phyloP scores from a whole-genome alignment of 768 basidiomycete genomes.

The Rhizopogon rudus region DNA sequence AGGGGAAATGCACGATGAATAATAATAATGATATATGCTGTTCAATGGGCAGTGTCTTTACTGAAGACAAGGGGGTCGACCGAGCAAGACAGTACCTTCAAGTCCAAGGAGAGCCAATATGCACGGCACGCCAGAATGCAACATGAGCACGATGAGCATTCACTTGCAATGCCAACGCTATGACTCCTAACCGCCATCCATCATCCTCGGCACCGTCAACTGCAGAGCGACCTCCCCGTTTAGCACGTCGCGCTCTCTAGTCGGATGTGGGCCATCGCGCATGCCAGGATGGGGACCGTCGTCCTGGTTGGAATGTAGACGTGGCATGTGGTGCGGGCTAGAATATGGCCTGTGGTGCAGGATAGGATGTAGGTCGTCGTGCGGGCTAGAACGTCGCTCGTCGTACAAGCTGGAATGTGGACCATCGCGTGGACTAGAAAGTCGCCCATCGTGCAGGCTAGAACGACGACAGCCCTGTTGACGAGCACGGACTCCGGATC shows the following conservation, averaged over 20 bases:
- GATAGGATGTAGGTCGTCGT: background rate
- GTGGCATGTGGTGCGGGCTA: background rate
- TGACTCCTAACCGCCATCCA: background rate
- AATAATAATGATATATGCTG: background rate
- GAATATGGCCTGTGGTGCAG: background rate
- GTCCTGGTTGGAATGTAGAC: background rate
- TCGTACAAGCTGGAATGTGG: background rate
- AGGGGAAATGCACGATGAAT: background rate
- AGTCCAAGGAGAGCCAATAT: background rate
- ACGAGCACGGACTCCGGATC: constrained; percentile 1
- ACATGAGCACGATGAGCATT: background rate
- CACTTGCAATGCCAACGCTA: background rate
- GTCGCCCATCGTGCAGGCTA: background rate
- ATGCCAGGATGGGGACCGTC: background rate
- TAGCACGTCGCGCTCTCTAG: background rate
- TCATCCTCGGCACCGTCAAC: background rate
- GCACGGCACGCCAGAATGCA: background rate
- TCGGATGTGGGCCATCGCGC: background rate
- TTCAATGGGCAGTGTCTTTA: background rate
- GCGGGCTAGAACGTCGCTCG: background rate
- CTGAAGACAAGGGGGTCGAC: background rate
- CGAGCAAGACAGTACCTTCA: background rate
- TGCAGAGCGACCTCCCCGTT: background rate
- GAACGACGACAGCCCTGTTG: background rate
- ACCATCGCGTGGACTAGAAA: background rate